phyloP scores from a whole-genome alignment of 2,329 filamentous ascomycete genomes.

The Venturia effusa region DNA sequence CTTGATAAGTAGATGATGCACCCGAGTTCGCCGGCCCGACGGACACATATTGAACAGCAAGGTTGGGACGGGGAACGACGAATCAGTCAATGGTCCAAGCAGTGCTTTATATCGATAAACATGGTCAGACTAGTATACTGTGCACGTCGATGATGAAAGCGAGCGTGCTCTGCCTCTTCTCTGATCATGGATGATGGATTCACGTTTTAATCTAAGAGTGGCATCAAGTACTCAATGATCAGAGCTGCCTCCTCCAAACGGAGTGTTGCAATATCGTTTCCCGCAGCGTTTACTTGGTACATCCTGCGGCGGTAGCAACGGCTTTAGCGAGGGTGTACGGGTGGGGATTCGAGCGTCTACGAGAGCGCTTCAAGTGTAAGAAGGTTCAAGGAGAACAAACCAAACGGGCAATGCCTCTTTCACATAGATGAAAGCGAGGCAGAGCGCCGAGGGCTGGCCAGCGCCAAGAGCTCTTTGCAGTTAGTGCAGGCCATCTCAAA shows the following conservation, averaged over 20 bases:
- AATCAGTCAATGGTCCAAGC: background rate
- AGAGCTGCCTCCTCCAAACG: background rate
- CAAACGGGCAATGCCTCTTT: background rate
- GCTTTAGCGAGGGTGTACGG: background rate
- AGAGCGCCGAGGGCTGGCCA: background rate
- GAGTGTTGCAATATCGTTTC: background rate
- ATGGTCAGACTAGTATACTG: too few species aligned
- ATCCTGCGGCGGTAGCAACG: background rate
- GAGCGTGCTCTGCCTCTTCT: background rate
- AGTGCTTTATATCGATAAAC: background rate
- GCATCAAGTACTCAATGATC: background rate
- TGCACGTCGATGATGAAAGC: background rate
- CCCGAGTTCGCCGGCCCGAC: background rate
- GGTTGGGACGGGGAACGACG: background rate
- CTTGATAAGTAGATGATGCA: constrained; percentile 37
- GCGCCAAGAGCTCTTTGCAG: background rate
- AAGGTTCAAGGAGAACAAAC: background rate
- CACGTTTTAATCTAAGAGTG: background rate
- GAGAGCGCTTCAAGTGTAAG: background rate
- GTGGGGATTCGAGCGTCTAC: background rate
- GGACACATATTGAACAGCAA: background rate
- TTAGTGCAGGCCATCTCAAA: background rate
- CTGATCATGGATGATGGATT: background rate
- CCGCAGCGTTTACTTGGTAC: background rate
- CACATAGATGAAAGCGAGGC: background rate